phyloP scores from a whole-genome alignment of 495 filamentous ascomycete genomes.

The Lasiosphaeria miniovina region DNA sequence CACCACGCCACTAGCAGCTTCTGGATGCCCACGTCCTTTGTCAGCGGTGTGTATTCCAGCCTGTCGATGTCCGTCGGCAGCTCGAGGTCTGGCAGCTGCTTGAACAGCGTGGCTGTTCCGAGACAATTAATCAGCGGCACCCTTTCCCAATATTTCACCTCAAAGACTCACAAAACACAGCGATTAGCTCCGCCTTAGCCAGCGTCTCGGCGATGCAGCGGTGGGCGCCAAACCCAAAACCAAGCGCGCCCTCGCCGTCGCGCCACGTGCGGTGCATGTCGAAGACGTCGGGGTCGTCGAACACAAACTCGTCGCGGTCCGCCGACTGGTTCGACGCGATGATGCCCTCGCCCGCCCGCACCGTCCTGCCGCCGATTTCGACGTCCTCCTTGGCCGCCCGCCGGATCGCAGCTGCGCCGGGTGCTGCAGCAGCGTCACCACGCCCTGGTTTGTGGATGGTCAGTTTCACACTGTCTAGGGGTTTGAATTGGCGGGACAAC shows the following conservation, averaged over 20 bases:
- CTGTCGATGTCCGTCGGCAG: constrained; percentile 35
- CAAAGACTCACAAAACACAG: constrained; percentile 38
- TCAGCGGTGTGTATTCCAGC: constrained; percentile 35
- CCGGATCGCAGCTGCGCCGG: constrained; percentile 36
- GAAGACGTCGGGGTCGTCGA: constrained; percentile 38
- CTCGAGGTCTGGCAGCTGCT: constrained; percentile 32
- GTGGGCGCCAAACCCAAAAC: constrained; percentile 44
- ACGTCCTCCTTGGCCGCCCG: constrained; percentile 44
- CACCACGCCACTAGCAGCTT: constrained; percentile 31
- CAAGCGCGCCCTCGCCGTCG: constrained; percentile 32
- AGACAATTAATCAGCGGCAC: constrained; percentile 1
- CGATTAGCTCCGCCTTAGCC: constrained; percentile 37
- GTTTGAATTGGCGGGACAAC: neutral
- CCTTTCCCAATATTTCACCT: neutral
- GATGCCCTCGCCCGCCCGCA: constrained; percentile 43
- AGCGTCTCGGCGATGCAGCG: constrained; percentile 44
- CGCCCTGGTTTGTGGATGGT: constrained; percentile 23
- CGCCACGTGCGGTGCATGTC: constrained; percentile 41
- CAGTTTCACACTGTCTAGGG: neutral
- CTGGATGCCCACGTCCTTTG: constrained; percentile 39
- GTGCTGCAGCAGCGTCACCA: constrained; percentile 39
- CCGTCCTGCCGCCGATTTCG: constrained; percentile 37
- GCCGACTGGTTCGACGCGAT: constrained; percentile 47
- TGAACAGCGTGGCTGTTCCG: constrained; percentile 29
- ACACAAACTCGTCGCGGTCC: constrained; percentile 46